Evolutionary conservation across 2,329 filamentous ascomycete species (phyloP), one percentile per base, ranked within the genome.

Genomic region (Ophiostoma australiae): DNA sequence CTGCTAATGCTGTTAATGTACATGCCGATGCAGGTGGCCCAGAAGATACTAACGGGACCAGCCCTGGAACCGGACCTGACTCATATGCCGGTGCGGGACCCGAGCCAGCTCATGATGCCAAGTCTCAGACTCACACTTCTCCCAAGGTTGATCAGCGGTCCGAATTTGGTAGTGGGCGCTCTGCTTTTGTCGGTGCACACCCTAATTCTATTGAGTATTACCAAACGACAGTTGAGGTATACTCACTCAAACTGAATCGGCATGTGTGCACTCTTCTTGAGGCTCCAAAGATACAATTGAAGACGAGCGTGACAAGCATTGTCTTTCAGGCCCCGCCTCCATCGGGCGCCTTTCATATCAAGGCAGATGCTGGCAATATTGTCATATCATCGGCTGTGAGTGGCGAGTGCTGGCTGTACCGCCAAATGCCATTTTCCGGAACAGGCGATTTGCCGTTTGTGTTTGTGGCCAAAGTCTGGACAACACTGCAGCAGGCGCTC

Each of bases 391-490:
- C 93, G 68, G 93, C 93, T 2, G 81, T 85, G 31, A 97, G 92
- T 68, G 94, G 94, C 15, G 94, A 98, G 80, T 89, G 94, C 66
- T 97, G 91, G 84, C 82, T 97, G 8, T 98, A 86, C 75, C 81
- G 84, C 10, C 86, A 89, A 73, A 78, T 82, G 10, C 75, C 80
- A 11, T 77, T 80, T 35, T 76, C 80, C 0, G 80, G 81, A 67
- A 84, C 85, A 31, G 77, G 79, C 1, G 80, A 80, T 31, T 74
- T 81, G 65, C 77, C 79, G 20, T 90, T 85, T 78, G 82, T 80
- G 52, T 97, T 93, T 76, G 84, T 95, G 70, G 94, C 90, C 27
- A 99, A 99, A 80, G 82, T 96, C 23, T 99, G 95, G 95, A 97
- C 95, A 0, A 90, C 89, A 65, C 83, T 97, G 37, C 92, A 95